These are phyloP conservation scores for Chamaecrista fasciculata DNA, from an alignment of 306 rosid species.

Conservation along the genomic window DNA sequence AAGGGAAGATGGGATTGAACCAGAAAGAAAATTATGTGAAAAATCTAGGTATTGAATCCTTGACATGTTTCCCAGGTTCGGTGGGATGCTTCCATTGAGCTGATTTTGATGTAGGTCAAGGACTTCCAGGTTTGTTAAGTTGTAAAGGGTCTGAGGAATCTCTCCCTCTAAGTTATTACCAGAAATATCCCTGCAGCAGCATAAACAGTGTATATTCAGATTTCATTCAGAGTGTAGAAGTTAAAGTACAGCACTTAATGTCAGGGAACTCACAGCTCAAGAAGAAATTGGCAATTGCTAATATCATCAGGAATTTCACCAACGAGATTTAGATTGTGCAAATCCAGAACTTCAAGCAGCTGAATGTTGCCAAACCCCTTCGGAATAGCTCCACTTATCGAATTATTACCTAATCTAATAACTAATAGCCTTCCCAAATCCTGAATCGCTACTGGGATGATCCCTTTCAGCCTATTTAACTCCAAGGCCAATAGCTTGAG, in stretches of 20 bases:
- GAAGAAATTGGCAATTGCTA: constrained; percentile 79
- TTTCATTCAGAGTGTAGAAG: constrained; percentile 27
- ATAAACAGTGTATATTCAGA: constrained; percentile 31
- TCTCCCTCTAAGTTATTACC: constrained; percentile 76
- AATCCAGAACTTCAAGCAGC: constrained; percentile 81
- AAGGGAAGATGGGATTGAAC: constrained; percentile 70
- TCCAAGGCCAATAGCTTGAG: constrained; percentile 75
- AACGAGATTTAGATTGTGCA: constrained; percentile 70
- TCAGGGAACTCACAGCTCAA: constrained; percentile 76
- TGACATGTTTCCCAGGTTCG: constrained; percentile 60
- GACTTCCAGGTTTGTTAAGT: constrained; percentile 64
- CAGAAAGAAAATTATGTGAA: constrained; percentile 71
- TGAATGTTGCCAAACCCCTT: constrained; percentile 59
- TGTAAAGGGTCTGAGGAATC: constrained; percentile 68
- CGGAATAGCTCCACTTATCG: constrained; percentile 67
- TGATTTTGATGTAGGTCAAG: constrained; percentile 77
- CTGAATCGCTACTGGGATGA: constrained; percentile 58
- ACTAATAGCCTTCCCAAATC: constrained; percentile 57
- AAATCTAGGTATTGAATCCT: constrained; percentile 66
- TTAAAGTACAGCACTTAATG: constrained; percentile 32
- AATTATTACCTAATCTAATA: constrained; percentile 75
- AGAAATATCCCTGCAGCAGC: constrained; percentile 79
- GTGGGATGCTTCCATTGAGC: constrained; percentile 77
- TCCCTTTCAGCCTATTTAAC: constrained; percentile 65
- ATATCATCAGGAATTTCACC: constrained; percentile 76